Percentiles rank a stretch among this genome's conserved stretches.
Evolutionary conservation across 371 early-diverging fungal species (phyloP).

Genomic region (Mucor mucedo): DNA sequence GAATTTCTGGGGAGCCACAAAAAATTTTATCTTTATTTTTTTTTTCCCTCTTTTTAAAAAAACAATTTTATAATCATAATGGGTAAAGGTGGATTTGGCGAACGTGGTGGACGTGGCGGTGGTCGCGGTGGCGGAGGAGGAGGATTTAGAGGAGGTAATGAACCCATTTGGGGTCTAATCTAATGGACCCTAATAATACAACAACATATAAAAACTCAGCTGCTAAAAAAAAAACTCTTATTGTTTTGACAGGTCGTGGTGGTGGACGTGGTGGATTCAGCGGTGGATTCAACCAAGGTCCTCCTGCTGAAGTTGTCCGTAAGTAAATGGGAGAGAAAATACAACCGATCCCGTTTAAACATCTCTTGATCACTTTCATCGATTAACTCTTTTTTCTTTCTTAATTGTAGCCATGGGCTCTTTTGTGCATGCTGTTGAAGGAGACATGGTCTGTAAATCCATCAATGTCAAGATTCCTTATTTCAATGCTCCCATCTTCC

Average conservation of each 20-base stretch:
- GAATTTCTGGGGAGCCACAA: not conserved
- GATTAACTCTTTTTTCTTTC: too few relatives aligned
- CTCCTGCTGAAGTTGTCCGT: conserved; percentile 82
- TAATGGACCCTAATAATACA: not conserved
- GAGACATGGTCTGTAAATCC: conserved; percentile 96
- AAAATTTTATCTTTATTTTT: conserved; percentile 1
- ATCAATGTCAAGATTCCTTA: conserved; percentile 95
- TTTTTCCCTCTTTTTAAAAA: conserved; percentile 7
- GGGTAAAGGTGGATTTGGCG: conserved; percentile 56
- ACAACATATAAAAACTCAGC: conserved; percentile 7
- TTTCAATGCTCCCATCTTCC: conserved; percentile 98
- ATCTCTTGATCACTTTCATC: too few relatives aligned
- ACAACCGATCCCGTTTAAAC: too few relatives aligned
- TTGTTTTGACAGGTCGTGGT: conserved; percentile 54
- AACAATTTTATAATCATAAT: conserved; percentile 23
- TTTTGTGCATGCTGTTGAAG: conserved; percentile 95
- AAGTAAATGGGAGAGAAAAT: conserved; percentile 19
- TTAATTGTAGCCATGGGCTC: conserved; percentile 80
- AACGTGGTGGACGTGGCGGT: conserved; percentile 43
- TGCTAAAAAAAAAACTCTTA: conserved; percentile 3
- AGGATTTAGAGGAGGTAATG: conserved; percentile 42
- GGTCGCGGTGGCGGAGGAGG: conserved; percentile 39
- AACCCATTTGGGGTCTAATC: not conserved
- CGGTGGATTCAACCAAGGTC: conserved; percentile 70
- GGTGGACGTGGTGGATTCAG: conserved; percentile 75